phyloP scores from a whole-genome alignment of 495 filamentous ascomycete genomes.

The Talaromyces liani region DNA sequence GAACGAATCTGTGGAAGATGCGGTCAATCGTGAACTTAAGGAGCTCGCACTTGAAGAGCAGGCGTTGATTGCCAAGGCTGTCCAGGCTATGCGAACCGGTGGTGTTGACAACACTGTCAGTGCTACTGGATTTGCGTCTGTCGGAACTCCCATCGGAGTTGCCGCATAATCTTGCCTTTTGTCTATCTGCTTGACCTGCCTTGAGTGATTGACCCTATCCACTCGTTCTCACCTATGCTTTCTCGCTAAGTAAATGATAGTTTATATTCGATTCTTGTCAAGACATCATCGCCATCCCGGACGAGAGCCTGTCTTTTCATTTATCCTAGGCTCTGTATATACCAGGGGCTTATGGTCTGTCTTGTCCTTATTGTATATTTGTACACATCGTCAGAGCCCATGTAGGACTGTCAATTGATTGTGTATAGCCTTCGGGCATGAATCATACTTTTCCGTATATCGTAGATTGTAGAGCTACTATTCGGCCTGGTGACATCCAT shows the following conservation, averaged over 20 bases:
- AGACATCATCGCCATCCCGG: neutral
- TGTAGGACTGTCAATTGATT: slow-evolving; percentile 9
- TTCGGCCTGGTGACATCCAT: neutral
- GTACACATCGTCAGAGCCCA: slow-evolving; percentile 9
- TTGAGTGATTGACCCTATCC: slow-evolving; percentile 1
- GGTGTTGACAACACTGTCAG: slow-evolving; percentile 17
- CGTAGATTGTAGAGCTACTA: neutral
- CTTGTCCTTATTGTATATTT: slow-evolving; percentile 6
- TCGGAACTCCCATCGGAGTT: slow-evolving; percentile 18
- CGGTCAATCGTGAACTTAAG: slow-evolving; percentile 32
- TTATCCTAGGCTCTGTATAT: neutral
- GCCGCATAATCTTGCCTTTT: slow-evolving; percentile 20
- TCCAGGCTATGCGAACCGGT: slow-evolving; percentile 24
- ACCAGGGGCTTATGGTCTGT: neutral
- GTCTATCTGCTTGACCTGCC: neutral
- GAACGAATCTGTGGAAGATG: slow-evolving; percentile 25
- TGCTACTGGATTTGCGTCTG: slow-evolving; percentile 10
- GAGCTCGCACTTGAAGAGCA: slow-evolving; percentile 11
- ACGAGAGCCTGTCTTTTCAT: neutral
- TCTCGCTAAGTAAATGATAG: slow-evolving; percentile 7
- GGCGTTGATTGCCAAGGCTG: slow-evolving; percentile 8
- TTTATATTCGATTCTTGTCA: slow-evolving; percentile 9
- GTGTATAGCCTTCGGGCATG: neutral
- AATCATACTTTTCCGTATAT: neutral
- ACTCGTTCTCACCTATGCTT: slow-evolving; percentile 15